Evolutionary conservation across 2,329 filamentous ascomycete genomes (phyloP), one percentile per base, ranked within the genome.

Genomic region (Epicoccum nigrum): DNA sequence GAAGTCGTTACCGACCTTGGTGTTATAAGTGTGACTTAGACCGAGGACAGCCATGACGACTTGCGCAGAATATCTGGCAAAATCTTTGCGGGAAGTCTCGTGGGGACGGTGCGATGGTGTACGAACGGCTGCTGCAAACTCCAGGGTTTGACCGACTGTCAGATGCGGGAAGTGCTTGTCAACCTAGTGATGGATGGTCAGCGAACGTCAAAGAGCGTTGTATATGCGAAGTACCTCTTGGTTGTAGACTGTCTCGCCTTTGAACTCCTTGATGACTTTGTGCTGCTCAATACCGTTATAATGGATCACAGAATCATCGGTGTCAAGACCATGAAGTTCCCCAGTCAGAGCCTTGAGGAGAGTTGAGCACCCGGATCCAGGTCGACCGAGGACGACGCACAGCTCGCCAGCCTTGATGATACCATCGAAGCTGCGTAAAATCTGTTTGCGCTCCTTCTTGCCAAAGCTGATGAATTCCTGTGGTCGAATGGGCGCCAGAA

Each of bases 331-430:
- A 39, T 85, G 74, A 9, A 84, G 74, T 64, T 88, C 81, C 31
- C 84, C 84, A 13, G 77, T 80, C 20, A 88, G 74, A 0, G 84
- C 78, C 71, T 87, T 87, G 7, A 88, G 74, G 0, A 88, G 72
- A 0, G 86, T 88, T 42, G 79, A 83, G 69, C 86, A 88, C 4
- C 86, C 86, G 4, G 81, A 84, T 0, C 78, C 82, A 0, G 78
- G 78, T 11, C 76, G 65, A 13, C 77, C 78, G 7, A 80, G 74
- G 1, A 80, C 77, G 31, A 79, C 70, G 9, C 78, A 67, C 21
- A 79, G 60, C 63, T 80, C 78, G 1, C 82, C 81, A 48, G 73
- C 76, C 50, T 77, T 78, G 42, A 85, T 65, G 0, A 80, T 66
- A 7, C 81, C 81, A 55, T 83, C 76, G 53, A 84, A 84, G 45